phyloP scores from a whole-genome alignment of 108 stramenopile genomes.

The Tribonema minus region DNA sequence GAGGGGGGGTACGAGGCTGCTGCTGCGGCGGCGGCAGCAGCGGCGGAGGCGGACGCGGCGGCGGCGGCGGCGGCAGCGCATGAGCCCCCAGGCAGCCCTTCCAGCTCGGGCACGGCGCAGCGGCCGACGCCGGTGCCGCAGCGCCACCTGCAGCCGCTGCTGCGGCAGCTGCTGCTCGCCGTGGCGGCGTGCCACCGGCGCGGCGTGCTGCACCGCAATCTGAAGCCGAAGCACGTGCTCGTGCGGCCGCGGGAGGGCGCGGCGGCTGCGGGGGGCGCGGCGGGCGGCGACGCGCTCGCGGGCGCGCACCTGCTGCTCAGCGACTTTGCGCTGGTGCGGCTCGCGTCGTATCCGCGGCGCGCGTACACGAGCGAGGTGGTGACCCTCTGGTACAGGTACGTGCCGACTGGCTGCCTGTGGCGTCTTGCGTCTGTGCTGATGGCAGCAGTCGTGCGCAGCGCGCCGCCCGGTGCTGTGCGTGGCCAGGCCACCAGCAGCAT shows the following conservation, averaged over 20 bases:
- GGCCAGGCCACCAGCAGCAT: too few species aligned
- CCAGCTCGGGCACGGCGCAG: neutral
- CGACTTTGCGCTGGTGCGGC: conserved; percentile 20
- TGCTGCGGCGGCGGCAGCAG: too few species aligned
- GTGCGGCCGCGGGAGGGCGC: neutral
- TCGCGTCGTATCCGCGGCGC: neutral
- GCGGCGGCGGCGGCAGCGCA: too few species aligned
- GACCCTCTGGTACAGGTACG: conserved; percentile 27
- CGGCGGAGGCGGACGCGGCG: too few species aligned
- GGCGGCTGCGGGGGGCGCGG: neutral
- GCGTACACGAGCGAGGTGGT: conserved; percentile 14
- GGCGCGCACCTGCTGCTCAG: too few species aligned
- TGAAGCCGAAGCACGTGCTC: conserved; percentile 28
- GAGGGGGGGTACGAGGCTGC: too few species aligned
- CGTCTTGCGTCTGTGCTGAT: too few species aligned
- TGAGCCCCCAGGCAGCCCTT: too few species aligned
- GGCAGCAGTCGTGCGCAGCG: too few species aligned
- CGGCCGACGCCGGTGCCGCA: neutral
- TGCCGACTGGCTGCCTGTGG: too few species aligned
- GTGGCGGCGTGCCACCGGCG: conserved; percentile 16
- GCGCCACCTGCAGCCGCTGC: neutral
- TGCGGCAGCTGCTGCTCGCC: conserved; percentile 6
- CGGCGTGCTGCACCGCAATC: conserved; percentile 19
- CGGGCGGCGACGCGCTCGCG: too few species aligned
- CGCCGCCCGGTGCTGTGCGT: too few species aligned